A percentile compares a stretch with the other conserved stretches of the same genome.
Evolutionary conservation across 768 basidiomycete species (phyloP).

Genomic region (Candolleomyces efflorescens): DNA sequence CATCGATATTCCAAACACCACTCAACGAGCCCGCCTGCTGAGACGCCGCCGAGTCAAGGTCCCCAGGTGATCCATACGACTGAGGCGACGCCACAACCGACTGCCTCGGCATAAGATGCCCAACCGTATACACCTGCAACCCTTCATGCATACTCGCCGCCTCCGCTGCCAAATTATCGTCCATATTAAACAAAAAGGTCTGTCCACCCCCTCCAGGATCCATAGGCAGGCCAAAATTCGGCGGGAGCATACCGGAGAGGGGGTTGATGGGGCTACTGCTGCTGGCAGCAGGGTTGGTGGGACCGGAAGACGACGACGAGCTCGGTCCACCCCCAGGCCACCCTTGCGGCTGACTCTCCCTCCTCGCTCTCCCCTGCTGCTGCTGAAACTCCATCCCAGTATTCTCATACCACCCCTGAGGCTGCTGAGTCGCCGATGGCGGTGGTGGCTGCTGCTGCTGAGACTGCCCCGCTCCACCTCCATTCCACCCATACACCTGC

Average conservation of each 20-base stretch:
- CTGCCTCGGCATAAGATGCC: constrained; percentile 64
- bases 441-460: constrained; percentile 12
- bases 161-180: constrained; percentile 6
- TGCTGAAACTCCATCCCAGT: too few relatives aligned
- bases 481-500: neutral
- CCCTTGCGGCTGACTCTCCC: too few relatives aligned
- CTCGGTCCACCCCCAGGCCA: too few relatives aligned
- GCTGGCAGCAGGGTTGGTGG: too few relatives aligned
- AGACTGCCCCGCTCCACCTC: neutral
- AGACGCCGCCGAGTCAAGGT: neutral
- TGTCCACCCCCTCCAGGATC: neutral
- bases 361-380: too few relatives aligned
- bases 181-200: constrained; percentile 1
- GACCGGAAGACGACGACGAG: too few relatives aligned
- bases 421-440: constrained; percentile 3
- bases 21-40: neutral
- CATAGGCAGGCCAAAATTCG: neutral
- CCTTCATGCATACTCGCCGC: constrained; percentile 50
- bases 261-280: neutral
- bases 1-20: neutral
- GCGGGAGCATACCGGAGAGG: neutral
- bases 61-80: neutral
- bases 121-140: constrained; percentile 76
- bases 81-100: constrained; percentile 2
- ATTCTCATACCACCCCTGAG: neutral